Conservation (phyloP, 2,329 filamentous ascomycete species). For the Colletotrichum lupini region DNA sequence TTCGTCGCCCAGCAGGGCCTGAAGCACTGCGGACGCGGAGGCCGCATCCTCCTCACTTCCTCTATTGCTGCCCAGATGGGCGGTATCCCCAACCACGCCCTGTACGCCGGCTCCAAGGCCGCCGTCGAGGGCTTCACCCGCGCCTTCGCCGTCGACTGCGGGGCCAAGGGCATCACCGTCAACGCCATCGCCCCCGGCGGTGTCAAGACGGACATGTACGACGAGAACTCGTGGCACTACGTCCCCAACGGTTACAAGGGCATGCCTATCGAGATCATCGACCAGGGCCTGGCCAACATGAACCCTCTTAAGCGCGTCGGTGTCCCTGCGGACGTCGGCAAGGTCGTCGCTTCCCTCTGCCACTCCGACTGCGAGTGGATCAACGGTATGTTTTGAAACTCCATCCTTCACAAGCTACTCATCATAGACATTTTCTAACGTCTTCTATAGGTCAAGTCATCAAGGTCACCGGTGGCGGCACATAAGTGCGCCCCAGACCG, state of each 20-base stretch:
- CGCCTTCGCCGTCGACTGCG: constrained; percentile 78
- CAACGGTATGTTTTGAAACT: constrained; percentile 61
- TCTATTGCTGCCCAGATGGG: constrained; percentile 75
- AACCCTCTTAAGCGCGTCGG: constrained; percentile 71
- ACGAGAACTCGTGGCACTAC: constrained; percentile 75
- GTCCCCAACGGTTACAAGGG: constrained; percentile 65
- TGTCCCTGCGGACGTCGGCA: constrained; percentile 67
- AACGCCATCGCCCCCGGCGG: constrained; percentile 79
- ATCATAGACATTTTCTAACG: constrained; percentile 69
- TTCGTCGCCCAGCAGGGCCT: constrained; percentile 82
- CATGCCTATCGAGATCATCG: constrained; percentile 64
- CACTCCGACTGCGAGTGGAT: constrained; percentile 72
- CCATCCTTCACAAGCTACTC: background rate
- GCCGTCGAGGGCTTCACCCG: constrained; percentile 80
- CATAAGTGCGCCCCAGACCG: constrained; percentile 4
- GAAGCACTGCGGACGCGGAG: constrained; percentile 75
- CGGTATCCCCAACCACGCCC: constrained; percentile 75
- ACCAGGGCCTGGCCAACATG: constrained; percentile 63
- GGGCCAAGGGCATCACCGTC: constrained; percentile 74
- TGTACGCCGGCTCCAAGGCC: constrained; percentile 79
- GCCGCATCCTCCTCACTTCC: constrained; percentile 78
- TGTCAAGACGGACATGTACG: constrained; percentile 83
- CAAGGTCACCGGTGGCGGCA: constrained; percentile 50
- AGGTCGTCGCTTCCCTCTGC: constrained; percentile 66
- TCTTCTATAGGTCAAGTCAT: constrained; percentile 48